Conservation (phyloP, 768 basidiomycete species). For the Pleurotus giganteus region DNA sequence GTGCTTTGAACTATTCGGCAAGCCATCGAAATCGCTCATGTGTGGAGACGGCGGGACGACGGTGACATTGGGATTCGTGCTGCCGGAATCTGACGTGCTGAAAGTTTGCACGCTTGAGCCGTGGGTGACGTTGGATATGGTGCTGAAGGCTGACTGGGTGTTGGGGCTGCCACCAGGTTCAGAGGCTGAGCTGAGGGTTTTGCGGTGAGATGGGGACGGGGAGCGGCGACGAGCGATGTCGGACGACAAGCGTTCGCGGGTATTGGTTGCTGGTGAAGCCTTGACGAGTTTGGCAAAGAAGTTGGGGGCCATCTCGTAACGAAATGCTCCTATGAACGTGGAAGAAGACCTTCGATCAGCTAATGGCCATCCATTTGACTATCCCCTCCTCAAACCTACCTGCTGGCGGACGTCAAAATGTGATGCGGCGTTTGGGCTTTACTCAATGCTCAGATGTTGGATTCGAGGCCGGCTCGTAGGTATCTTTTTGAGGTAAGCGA, state of each 20-base stretch:
- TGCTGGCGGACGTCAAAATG: too few species aligned
- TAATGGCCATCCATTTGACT: not conserved
- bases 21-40: slow-evolving; percentile 19
- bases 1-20: slow-evolving; percentile 21
- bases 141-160: slow-evolving; percentile 10
- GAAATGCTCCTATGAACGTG: not conserved
- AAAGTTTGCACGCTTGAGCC: slow-evolving; percentile 16
- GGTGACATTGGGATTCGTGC: slow-evolving; percentile 40
- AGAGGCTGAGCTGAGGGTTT: slow-evolving; percentile 12
- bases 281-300: slow-evolving; percentile 40
- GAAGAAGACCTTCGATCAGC: not conserved
- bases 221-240: slow-evolving; percentile 22
- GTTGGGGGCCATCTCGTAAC: slow-evolving; percentile 31
- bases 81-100: slow-evolving; percentile 27
- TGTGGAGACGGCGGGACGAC: slow-evolving; percentile 46
- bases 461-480: too few species aligned
- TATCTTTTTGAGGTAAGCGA: too few species aligned
- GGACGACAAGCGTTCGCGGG: slow-evolving; percentile 25
- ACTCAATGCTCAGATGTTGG: too few species aligned
- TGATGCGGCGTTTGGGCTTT: too few species aligned
- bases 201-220: slow-evolving; percentile 20
- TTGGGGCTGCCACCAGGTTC: slow-evolving; percentile 8
- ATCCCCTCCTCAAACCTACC: not conserved
- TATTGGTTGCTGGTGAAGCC: slow-evolving; percentile 20
- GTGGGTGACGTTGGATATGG: slow-evolving; percentile 13